Base-by-base conservation (phyloP, 805 yeast genomes). In the Candida caryicola region DNA sequence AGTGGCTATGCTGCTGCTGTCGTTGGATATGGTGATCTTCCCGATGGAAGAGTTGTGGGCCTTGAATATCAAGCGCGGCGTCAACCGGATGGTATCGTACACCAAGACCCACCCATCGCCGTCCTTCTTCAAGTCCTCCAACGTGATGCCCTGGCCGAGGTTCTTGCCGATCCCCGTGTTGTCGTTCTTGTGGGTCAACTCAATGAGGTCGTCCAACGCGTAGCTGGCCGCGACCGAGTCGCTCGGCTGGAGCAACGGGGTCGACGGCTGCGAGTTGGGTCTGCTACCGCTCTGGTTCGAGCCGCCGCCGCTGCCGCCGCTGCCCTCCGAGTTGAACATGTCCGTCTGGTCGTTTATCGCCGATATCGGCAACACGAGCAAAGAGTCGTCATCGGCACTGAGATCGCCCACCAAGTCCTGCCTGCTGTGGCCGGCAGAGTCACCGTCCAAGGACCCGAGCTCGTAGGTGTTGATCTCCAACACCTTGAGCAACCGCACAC, bases 401-500 rank as follows among this genome's bases (percentile, higher is more conserved):
- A 69, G 50, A 33, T 60, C 70, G 0, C 71, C 73, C 3, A 61
- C 48, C 23, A 63, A 59, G n/a, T 37, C 40, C n/a, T 26, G 23
- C 4, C 14, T 31, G 5, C 21, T 23, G 2, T 27, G 37, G 3
- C 38, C 48, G 12, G 41, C 34, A 4, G 5, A 12, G 5, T 31
- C 34, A 13, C 14, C 34, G 15, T 3, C 13, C 28, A 31, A 21
- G 4, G 33, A 29, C 23, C 29, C 8, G 29, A 33, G 4, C 21
- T 23, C 7, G 23, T 33, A 43, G 3, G 35, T 23, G 21, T 57
- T 52, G 6, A 61, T 45, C 28, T 66, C 68, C 34, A 69, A 49
- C 9, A 66, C 60, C 42, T 67, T 66, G 29, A 91, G 58, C 17
- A 90, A 74, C 52, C 85, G 81, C 82, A 91, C 89, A 58, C 95